Evolutionary conservation across 1,139 yeast genomes (phyloP).

Genomic region (Yamadazyma diddensiae): DNA sequence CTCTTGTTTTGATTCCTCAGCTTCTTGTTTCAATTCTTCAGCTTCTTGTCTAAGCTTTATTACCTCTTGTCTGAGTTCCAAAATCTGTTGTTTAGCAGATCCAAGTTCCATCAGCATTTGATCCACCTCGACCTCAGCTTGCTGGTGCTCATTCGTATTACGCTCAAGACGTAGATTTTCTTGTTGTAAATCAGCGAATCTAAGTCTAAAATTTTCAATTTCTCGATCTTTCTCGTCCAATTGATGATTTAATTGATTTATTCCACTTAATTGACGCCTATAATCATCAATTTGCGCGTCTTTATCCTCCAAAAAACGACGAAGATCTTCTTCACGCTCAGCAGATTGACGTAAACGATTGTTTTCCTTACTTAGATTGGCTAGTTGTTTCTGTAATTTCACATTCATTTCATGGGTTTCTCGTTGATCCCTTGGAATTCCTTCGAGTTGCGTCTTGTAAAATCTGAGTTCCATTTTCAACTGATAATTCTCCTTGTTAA

Average conservation of each 20-base stretch:
- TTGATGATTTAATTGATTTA: not conserved
- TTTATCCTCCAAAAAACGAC: not conserved
- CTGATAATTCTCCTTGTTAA: conserved; percentile 61
- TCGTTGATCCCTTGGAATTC: conserved; percentile 42
- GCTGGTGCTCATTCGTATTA: not conserved
- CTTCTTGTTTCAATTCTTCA: no score
- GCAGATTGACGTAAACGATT: conserved; percentile 5
- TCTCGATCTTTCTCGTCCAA: not conserved
- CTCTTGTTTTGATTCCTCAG: no score
- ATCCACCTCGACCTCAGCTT: not conserved
- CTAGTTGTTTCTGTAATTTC: conserved; percentile 37
- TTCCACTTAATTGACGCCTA: not conserved
- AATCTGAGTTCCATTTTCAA: conserved; percentile 58
- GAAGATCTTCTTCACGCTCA: no score
- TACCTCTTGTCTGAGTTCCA: no score
- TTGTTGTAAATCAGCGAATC: not conserved
- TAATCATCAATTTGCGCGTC: conserved; percentile 1
- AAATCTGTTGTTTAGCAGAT: no score
- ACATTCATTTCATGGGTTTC: conserved; percentile 38
- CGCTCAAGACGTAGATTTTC: not conserved
- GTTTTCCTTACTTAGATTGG: conserved; percentile 15
- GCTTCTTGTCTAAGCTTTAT: no score
- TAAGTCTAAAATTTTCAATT: not conserved
- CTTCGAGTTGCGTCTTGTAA: conserved; percentile 45
- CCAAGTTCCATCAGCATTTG: no score